Evolutionary conservation across 805 yeast species (phyloP), one percentile per base, ranked within the genome.

Genomic region (Kuraishia cidri): DNA sequence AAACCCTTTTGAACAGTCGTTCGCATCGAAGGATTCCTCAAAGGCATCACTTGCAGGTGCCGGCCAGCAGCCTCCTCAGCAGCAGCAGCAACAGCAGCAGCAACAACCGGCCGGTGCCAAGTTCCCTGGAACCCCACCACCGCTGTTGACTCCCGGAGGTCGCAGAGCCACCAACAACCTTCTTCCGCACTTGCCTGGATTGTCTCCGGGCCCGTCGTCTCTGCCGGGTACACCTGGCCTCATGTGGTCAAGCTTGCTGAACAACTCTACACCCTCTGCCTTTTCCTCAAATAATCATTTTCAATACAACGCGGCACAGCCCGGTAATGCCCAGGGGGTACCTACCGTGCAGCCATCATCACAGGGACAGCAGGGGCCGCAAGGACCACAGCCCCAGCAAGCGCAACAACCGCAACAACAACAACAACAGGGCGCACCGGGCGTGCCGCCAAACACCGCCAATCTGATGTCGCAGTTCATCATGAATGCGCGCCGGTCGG

Each of bases 1-100:
- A 7, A 90, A 90, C 48, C 97, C 97, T 4, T 90, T 90, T 52
- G 98, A 90, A 56, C 83, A 81, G 54, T 83, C 95, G 32, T 90
- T 90, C 60, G 96, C 92, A 3, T 76, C 74, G n/a, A 26, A 15
- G 19, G 19, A 26, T 26, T 7, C 7, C 9, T 10, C 9, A 7
- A 10, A 20, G 9, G 10, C 7, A 7, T 20, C 23, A 20, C 23
- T 10, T 10, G 7, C 23, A n/a, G n/a, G n/a, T n/a, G n/a, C n/a
- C n/a, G n/a, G n/a, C n/a, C 23, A 20, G 10, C 23, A 10, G 7
- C 23, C 23, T 7, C 9, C 7, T 10, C 10, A 7, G 23, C 7
- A 20, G 7, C 23, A 20, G 23, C 23, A 20, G 23, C 9, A 20
- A 20, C 23, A 20, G 23, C 7, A 20, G 23, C 23, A 20, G 23